These are phyloP conservation scores for Dryas integrifolia DNA, from an alignment of 331 rosid genomes.

Conservation along the genomic window DNA sequence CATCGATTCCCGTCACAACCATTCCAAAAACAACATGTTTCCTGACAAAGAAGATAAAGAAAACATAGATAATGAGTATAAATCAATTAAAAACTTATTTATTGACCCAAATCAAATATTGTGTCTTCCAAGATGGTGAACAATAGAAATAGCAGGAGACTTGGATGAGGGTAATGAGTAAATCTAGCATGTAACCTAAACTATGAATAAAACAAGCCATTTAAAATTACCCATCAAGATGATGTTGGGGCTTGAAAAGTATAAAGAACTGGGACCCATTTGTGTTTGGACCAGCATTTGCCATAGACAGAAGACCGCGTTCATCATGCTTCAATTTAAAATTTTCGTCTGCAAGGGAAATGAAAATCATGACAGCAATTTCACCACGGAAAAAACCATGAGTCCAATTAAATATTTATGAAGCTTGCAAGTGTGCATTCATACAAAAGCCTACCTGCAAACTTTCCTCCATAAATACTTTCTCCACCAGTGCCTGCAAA, in stretches of 20 bases:
- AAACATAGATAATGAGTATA: slow-evolving; percentile 13
- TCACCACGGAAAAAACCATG: background rate
- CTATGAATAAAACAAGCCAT: slow-evolving; percentile 17
- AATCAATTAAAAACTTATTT: slow-evolving; percentile 9
- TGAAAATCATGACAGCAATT: slow-evolving; percentile 14
- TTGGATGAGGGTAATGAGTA: background rate
- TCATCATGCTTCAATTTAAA: slow-evolving; percentile 74
- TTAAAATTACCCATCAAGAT: slow-evolving; percentile 77
- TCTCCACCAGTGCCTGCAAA: slow-evolving; percentile 96
- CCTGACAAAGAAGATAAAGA: slow-evolving; percentile 43
- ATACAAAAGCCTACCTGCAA: slow-evolving; percentile 60
- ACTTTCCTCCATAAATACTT: slow-evolving; percentile 94
- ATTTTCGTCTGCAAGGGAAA: slow-evolving; percentile 73
- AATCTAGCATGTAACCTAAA: slow-evolving; percentile 9
- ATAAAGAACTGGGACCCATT: slow-evolving; percentile 98
- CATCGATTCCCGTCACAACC: slow-evolving; percentile 68
- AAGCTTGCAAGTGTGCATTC: background rate
- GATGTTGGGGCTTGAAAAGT: slow-evolving; percentile 77
- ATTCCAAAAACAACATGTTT: slow-evolving; percentile 96
- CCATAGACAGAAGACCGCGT: slow-evolving; percentile 93
- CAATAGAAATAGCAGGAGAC: slow-evolving; percentile 11
- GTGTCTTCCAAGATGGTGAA: slow-evolving; percentile 7
- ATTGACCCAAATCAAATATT: slow-evolving; percentile 3
- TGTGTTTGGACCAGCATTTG: slow-evolving; percentile 90
- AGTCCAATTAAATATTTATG: slow-evolving; percentile 17